Evolutionary conservation across 225 moss, liverwort and hornwort genomes (phyloP).

Genomic region (Thuidium tamariscinum): DNA sequence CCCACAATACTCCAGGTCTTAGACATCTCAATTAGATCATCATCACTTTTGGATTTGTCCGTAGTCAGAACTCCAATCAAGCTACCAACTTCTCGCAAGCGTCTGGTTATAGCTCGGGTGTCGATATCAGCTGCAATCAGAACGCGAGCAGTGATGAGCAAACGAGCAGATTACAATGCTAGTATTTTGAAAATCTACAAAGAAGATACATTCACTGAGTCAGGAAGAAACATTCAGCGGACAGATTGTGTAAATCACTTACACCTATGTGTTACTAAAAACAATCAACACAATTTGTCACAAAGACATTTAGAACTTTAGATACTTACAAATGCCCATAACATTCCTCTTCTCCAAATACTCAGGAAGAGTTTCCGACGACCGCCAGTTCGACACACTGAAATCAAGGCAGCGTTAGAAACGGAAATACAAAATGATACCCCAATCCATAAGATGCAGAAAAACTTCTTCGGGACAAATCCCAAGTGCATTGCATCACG

Average conservation of each 20-base stretch:
- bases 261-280: neutral
- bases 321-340: slow-evolving; percentile 82
- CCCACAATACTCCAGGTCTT: slow-evolving; percentile 83
- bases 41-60: slow-evolving; percentile 63
- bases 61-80: slow-evolving; percentile 83
- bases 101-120: slow-evolving; percentile 86
- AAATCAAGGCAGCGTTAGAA: neutral
- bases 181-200: neutral
- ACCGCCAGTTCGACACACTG: slow-evolving; percentile 96
- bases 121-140: slow-evolving; percentile 74
- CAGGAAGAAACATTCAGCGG: neutral
- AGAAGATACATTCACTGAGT: neutral
- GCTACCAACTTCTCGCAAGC: slow-evolving; percentile 86
- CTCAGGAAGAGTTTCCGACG: slow-evolving; percentile 60
- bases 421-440: neutral
- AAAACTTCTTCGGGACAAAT: neutral
- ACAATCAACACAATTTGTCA: neutral
- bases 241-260: neutral
- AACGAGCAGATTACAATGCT: neutral
- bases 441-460: neutral
- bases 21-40: slow-evolving; percentile 61
- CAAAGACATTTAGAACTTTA: neutral
- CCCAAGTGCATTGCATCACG: neutral
- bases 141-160: neutral
- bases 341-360: slow-evolving; percentile 79